These are phyloP conservation scores for Monosporascus ibericus DNA, from an alignment of 2,329 filamentous ascomycete genomes.

Conservation along the genomic window DNA sequence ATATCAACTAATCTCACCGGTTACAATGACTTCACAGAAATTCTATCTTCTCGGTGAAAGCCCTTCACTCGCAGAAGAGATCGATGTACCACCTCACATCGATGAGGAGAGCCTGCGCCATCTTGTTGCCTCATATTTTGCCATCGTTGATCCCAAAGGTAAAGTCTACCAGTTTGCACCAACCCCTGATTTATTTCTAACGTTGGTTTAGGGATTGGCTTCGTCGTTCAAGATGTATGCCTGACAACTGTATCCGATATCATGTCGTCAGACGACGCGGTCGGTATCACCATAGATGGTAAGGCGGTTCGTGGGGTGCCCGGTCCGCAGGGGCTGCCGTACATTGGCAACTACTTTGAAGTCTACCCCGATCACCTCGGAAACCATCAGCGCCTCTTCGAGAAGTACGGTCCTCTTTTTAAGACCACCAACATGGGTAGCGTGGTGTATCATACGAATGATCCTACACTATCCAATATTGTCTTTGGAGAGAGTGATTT, in stretches of 20 bases:
- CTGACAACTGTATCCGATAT: constrained; percentile 30
- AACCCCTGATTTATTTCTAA: not conserved
- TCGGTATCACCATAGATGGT: constrained; percentile 43
- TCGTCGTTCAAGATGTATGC: constrained; percentile 24
- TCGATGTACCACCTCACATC: constrained; percentile 29
- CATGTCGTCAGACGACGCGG: constrained; percentile 22
- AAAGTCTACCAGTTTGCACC: constrained; percentile 6
- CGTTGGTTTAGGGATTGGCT: constrained; percentile 28
- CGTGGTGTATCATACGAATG: constrained; percentile 43
- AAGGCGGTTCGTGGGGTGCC: constrained; percentile 42
- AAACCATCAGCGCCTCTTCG: constrained; percentile 49
- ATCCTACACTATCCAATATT: constrained; percentile 38
- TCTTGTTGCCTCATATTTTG: constrained; percentile 35
- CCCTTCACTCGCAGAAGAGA: constrained; percentile 27
- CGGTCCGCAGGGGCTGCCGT: constrained; percentile 40
- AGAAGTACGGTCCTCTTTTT: constrained; percentile 45
- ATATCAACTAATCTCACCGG: not conserved
- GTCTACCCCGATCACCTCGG: constrained; percentile 52
- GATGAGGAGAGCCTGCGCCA: constrained; percentile 33
- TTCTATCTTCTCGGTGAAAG: constrained; percentile 39
- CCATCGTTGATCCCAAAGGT: constrained; percentile 36
- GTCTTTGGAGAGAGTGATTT: constrained; percentile 43
- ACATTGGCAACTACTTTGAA: constrained; percentile 49
- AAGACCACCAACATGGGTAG: constrained; percentile 47
- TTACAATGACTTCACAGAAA: constrained; percentile 29